Evolutionary conservation across 306 rosid species (phyloP).

Genomic region (Pueraria montana): DNA sequence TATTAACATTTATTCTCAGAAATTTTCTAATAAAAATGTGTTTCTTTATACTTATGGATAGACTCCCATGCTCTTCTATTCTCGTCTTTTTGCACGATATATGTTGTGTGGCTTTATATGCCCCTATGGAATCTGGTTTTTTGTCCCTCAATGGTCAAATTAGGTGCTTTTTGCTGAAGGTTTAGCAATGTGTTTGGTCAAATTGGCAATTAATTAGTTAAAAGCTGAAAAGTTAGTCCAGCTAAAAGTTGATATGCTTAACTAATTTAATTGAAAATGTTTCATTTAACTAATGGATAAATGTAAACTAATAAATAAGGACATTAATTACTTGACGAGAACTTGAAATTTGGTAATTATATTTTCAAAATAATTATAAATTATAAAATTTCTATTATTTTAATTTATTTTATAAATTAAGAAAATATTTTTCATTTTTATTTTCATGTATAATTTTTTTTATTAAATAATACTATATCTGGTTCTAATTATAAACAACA

Average conservation of each 20-base stretch:
- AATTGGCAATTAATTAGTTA: background rate
- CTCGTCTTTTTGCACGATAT: too few species aligned
- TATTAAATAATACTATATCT: background rate
- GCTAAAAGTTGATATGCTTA: background rate
- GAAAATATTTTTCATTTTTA: too few species aligned
- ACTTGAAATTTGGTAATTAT: background rate
- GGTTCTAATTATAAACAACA: too few species aligned
- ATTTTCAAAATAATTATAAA: too few species aligned
- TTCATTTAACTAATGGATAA: background rate
- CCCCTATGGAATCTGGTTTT: too few species aligned
- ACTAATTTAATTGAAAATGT: background rate
- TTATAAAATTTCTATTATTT: too few species aligned
- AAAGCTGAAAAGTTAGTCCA: too few species aligned
- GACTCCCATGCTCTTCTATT: background rate
- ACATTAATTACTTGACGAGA: background rate
- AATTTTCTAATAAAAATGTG: slow-evolving; percentile 40
- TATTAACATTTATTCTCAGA: slow-evolving; percentile 40
- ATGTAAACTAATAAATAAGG: background rate
- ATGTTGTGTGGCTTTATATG: too few species aligned
- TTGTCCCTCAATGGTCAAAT: too few species aligned
- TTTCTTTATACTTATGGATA: slow-evolving; percentile 14
- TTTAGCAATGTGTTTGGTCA: background rate
- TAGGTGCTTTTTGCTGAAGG: too few species aligned
- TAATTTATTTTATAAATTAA: too few species aligned
- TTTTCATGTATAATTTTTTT: too few species aligned